Conservation (phyloP, 441 rosid species). For the Gossypium davidsonii region DNA sequence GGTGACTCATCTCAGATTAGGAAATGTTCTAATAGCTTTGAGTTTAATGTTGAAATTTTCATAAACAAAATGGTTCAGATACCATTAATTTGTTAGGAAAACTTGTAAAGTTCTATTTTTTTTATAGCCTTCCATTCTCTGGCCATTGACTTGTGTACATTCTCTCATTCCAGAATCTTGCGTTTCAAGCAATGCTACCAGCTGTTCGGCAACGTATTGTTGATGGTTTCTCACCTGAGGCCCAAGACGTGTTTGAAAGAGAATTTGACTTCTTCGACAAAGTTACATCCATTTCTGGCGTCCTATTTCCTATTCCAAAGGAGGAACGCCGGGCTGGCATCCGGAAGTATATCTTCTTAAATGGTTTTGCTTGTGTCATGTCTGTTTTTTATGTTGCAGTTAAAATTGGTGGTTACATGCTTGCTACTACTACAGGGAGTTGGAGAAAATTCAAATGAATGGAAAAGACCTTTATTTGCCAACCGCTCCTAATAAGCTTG, state of each 20-base stretch:
- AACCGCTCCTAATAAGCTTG: conserved; percentile 85
- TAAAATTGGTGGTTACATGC: conserved; percentile 22
- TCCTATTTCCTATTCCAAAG: conserved; percentile 67
- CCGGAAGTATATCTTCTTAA: conserved; percentile 48
- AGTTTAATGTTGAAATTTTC: not conserved
- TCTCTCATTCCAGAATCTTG: conserved; percentile 50
- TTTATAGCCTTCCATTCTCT: not conserved
- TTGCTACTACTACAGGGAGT: conserved; percentile 48
- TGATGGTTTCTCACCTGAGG: conserved; percentile 74
- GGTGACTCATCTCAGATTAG: not conserved
- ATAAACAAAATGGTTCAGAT: not conserved
- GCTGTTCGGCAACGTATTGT: conserved; percentile 74
- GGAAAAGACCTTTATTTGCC: conserved; percentile 95
- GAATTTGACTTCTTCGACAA: conserved; percentile 92
- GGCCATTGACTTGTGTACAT: conserved; percentile 17
- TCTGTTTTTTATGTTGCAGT: conserved; percentile 11
- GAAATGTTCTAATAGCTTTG: not conserved
- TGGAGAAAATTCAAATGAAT: conserved; percentile 83
- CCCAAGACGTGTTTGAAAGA: conserved; percentile 69
- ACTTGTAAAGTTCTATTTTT: not conserved
- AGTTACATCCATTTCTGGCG: conserved; percentile 92
- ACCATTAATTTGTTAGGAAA: not conserved
- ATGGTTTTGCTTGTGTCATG: conserved; percentile 3
- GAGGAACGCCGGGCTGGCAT: conserved; percentile 97
- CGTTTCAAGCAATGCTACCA: conserved; percentile 76